Base-by-base conservation (phyloP, 2,329 filamentous ascomycete species). In the Aspergillus ustus region DNA sequence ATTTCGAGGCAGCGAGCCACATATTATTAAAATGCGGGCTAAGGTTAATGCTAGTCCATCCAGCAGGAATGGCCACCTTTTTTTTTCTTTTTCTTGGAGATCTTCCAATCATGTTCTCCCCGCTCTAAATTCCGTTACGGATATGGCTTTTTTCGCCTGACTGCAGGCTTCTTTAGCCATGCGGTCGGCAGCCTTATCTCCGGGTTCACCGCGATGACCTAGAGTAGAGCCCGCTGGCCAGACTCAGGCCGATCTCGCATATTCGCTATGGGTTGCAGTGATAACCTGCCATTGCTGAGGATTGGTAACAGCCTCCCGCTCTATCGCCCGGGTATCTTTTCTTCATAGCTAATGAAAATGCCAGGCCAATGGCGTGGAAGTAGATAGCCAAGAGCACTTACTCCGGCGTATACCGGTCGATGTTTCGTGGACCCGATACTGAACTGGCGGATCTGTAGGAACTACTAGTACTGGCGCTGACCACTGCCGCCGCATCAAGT, bases 71-170 rank as follows among this genome's bases (percentile, higher is more conserved):
- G 59, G 17, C 31, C 50, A 4, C 65, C 62, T 31, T 66, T 66
- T n/a, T n/a, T n/a, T n/a, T n/a, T n/a, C n/a, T n/a, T n/a, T n/a
- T n/a, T 19, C 22, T 55, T 62, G 43, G 50, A 50, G 15, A 51
- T 25, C n/a, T 54, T 67, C 64, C 59, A 67, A 52, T 61, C 62
- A 19, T 56, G 25, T 22, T 58, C 48, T 60, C 63, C 49, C 63
- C 44, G 22, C 28, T 44, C 3, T 22, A 29, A 22, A 60, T 66
- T 11, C 44, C 54, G 48, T 52, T 57, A n/a, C 9, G 44, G 43
- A 61, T 43, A 43, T 48, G 60, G 2, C 45, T 57, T 44, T 61
- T 63, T 46, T 63, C 63, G 28, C 62, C 49, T 40, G 61, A 61
- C 63, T 43, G 61, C n/a, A n/a, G n/a, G n/a, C 62, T 54, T 60